phyloP scores from a whole-genome alignment of 2,329 filamentous ascomycete genomes.

The Ophiostoma piceae region DNA sequence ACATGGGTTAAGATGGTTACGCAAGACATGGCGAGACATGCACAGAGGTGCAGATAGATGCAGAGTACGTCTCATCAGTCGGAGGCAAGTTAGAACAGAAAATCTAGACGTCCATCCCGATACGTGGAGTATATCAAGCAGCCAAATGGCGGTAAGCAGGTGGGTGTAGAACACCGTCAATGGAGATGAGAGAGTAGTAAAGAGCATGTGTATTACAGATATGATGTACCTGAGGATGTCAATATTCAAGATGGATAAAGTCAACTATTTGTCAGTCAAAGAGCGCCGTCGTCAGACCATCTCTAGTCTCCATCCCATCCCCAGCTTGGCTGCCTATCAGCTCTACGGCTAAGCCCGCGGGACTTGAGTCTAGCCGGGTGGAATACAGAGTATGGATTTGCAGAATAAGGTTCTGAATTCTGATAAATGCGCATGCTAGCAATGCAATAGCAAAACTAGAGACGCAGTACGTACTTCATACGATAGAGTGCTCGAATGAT shows the following conservation, averaged over 20 bases:
- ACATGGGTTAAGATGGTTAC: background rate
- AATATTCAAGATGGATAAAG: background rate
- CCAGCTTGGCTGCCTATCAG: background rate
- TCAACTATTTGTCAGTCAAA: background rate
- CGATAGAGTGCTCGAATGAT: background rate
- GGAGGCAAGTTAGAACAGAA: background rate
- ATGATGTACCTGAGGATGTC: too few relatives aligned
- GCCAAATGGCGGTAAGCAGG: background rate
- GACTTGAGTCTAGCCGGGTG: background rate
- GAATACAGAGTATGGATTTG: background rate
- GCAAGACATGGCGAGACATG: background rate
- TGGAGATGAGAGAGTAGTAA: too few relatives aligned
- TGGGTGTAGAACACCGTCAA: too few relatives aligned
- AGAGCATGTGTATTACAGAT: too few relatives aligned
- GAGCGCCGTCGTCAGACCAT: background rate
- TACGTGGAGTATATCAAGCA: background rate
- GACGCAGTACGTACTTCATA: too few relatives aligned
- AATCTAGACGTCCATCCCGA: background rate
- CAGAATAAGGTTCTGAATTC: background rate
- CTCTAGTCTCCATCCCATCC: background rate
- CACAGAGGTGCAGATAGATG: background rate
- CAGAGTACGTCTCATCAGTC: background rate
- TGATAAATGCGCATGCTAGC: background rate
- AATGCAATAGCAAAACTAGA: background rate
- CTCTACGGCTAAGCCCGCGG: background rate